Evolutionary conservation across 2,329 filamentous ascomycete genomes (phyloP).

Genomic region (Stenocarpella maydis): DNA sequence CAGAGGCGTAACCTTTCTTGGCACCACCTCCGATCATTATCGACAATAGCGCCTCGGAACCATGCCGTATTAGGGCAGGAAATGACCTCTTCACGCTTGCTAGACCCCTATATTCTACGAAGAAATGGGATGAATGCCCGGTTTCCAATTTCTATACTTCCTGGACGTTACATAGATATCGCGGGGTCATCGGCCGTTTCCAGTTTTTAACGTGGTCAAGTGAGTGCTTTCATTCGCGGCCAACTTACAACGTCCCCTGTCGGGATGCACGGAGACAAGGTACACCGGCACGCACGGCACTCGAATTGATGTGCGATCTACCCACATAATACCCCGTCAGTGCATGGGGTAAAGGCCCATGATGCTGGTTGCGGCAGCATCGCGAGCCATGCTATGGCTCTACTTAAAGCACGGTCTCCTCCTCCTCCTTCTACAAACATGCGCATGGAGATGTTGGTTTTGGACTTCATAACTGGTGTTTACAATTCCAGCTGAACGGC

Average conservation of each 20-base stretch:
- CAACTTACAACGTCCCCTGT: not conserved
- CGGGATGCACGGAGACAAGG: not conserved
- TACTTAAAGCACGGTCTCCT: not conserved
- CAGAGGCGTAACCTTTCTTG: conserved; percentile 1
- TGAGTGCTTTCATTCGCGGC: not conserved
- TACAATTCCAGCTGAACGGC: not conserved
- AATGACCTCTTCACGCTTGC: not conserved
- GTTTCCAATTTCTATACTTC: not conserved
- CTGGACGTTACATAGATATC: not conserved
- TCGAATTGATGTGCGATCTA: not conserved
- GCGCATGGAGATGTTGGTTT: not conserved
- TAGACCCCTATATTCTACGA: not conserved
- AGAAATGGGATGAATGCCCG: not conserved
- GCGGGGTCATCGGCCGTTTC: not conserved
- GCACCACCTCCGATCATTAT: not conserved
- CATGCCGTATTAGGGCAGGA: not conserved
- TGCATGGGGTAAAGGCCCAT: not conserved
- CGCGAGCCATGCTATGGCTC: not conserved
- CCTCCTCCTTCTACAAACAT: not conserved
- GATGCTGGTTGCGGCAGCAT: not conserved
- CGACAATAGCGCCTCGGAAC: not conserved
- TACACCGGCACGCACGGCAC: not conserved
- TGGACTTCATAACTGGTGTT: not conserved
- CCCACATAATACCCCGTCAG: not conserved
- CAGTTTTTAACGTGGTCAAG: conserved; percentile 6